Percentiles rank a stretch among this genome's conserved stretches.
Conservation (phyloP, 192 early-diverging fungal species). For the Gryganskiella cystojenkinii region DNA sequence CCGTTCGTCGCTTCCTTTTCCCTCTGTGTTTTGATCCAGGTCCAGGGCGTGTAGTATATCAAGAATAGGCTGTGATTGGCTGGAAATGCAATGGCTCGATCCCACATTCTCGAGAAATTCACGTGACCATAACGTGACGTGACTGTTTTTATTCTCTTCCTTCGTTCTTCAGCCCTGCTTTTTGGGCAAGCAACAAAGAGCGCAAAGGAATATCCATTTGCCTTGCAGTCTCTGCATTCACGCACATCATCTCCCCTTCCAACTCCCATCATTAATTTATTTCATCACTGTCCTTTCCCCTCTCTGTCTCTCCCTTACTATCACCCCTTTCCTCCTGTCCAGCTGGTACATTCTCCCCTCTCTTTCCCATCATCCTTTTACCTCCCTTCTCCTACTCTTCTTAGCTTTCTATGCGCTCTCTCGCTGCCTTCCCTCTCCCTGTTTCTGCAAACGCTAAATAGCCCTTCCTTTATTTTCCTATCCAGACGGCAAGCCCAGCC, state of each 20-base stretch:
- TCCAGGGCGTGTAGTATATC: not conserved
- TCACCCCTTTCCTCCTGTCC: not conserved
- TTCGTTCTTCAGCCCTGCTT: too few relatives aligned
- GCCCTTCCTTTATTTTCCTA: too few relatives aligned
- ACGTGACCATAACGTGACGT: not conserved
- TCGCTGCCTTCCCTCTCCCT: not conserved
- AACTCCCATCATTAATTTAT: conserved; percentile 2
- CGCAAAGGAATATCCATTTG: too few relatives aligned
- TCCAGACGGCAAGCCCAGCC: not conserved
- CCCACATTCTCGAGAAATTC: conserved; percentile 11
- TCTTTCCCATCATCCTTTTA: not conserved
- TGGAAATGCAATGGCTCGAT: conserved; percentile 28
- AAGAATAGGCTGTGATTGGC: conserved; percentile 26
- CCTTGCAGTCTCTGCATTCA: not conserved
- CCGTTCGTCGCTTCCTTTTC: too few relatives aligned
- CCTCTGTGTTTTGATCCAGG: too few relatives aligned
- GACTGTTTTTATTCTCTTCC: too few relatives aligned
- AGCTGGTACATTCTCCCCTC: not conserved
- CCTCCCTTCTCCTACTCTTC: not conserved
- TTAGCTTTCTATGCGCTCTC: not conserved
- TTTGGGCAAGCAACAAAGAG: too few relatives aligned
- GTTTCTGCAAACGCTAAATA: too few relatives aligned
- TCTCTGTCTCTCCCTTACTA: not conserved
- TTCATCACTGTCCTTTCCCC: not conserved
- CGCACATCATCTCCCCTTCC: not conserved